Base-by-base conservation (phyloP, 2,329 filamentous ascomycete genomes). In the Trichoderma guizhouense region DNA sequence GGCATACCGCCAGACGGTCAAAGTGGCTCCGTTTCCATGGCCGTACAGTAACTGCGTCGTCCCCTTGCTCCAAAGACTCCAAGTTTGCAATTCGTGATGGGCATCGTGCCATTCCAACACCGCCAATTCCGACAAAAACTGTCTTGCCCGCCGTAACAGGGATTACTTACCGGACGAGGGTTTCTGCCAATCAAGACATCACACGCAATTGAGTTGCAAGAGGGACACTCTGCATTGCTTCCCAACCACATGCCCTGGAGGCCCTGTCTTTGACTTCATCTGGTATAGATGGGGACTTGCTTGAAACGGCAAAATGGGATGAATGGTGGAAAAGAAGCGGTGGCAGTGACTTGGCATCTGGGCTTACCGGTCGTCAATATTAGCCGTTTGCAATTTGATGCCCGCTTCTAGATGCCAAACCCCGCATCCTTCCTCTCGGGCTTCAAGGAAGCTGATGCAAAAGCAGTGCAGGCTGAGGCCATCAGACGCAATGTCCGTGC, bases 181-280 rank as follows among this genome's bases (percentile, higher is more conserved):
- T 65, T 51, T 51, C 69, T 72, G 71, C 71, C 71, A 72, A 72
- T 72, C 64, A 72, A 55, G 57, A 18, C 55, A n/a, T 62, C 64
- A 57, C 71, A 72, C 71, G 71, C 63, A 67, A 55, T 61, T 53
- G 28, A 67, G 2, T 14, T 43, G 26, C 53, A 32, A 32, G 26
- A 69, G 51, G 8, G 60, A 61, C 68, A 15, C 55, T 62, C 55
- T 67, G 39, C 55, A 67, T 67, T 71, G 68, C 68, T 34, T 71
- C 68, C 61, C 68, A 63, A 71, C 34, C 47, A 36, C 36, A 67
- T 34, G 64, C 64, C 24, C n/a, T 36, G 32, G 26, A 47, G n/a
- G 39, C 21, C 39, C 18, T 62, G 39, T 11, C n/a, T 28, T 53
- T 62, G 55, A 28, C 66, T 53, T 69, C 57, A 61, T 62, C 39